Percentiles rank a stretch among this genome's conserved stretches.
Evolutionary conservation across 2,329 filamentous ascomycete genomes (phyloP).

Genomic region (Trichoderma atroviride): DNA sequence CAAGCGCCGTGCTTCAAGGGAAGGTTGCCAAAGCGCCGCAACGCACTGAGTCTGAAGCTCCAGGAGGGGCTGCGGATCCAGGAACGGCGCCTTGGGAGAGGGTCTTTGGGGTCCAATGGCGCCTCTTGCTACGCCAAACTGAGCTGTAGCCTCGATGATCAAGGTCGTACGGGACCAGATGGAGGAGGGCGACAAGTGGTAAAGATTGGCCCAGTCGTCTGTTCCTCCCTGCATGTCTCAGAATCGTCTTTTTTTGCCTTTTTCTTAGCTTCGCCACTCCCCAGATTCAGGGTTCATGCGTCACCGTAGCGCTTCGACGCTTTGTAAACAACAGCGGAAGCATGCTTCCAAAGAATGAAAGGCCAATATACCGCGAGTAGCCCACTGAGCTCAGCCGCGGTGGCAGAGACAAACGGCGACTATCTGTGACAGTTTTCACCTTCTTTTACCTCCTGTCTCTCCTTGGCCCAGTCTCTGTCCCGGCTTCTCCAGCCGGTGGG

Average conservation of each 20-base stretch:
- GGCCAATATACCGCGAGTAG: background rate
- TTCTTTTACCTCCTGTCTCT: slow-evolving; percentile 8
- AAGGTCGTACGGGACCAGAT: background rate
- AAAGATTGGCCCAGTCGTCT: slow-evolving; percentile 11
- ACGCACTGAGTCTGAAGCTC: background rate
- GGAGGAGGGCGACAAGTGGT: background rate
- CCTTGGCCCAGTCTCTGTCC: background rate
- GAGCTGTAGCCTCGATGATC: background rate
- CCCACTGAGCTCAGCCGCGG: background rate
- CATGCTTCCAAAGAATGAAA: slow-evolving; percentile 4
- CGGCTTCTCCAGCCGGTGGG: background rate
- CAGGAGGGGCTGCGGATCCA: slow-evolving; percentile 6
- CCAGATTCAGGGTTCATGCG: slow-evolving; percentile 9
- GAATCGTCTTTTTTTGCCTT: background rate
- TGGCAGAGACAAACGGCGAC: slow-evolving; percentile 5
- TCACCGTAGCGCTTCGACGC: background rate
- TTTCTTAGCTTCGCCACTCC: slow-evolving; percentile 5
- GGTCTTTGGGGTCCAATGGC: background rate
- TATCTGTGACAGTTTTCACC: background rate
- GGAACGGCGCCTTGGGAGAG: slow-evolving; percentile 1
- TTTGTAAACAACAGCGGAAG: background rate
- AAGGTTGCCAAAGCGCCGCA: background rate
- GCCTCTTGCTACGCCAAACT: slow-evolving; percentile 5
- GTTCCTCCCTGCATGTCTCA: slow-evolving; percentile 21
- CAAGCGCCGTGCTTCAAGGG: background rate